These are phyloP conservation scores for Thozetella sp. DNA, from an alignment of 495 filamentous ascomycete genomes.

Conservation along the genomic window DNA sequence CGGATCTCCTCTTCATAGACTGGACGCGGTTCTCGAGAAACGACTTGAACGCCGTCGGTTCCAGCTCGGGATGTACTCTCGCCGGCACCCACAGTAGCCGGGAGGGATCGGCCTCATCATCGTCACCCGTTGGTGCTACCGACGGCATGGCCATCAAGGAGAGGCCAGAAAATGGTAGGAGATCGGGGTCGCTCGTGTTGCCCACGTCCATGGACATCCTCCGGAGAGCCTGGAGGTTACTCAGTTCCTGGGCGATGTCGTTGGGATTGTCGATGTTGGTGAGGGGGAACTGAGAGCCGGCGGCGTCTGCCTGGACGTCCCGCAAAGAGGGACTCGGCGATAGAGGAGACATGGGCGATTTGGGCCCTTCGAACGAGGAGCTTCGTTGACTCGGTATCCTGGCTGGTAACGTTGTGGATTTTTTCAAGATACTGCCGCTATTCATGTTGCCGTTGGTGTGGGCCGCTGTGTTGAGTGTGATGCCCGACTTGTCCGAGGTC, in stretches of 20 bases:
- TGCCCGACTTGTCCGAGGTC: conserved; percentile 35
- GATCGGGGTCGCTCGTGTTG: conserved; percentile 86
- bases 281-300: conserved; percentile 77
- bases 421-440: conserved; percentile 26
- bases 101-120: conserved; percentile 86
- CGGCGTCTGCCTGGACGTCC: conserved; percentile 60
- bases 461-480: conserved; percentile 3
- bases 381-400: conserved; percentile 44
- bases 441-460: conserved; percentile 7
- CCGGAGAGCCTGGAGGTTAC: conserved; percentile 91
- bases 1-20: conserved; percentile 81
- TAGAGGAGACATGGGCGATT: conserved; percentile 41
- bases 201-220: conserved; percentile 99
- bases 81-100: conserved; percentile 96
- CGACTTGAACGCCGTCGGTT: conserved; percentile 94
- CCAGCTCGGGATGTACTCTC: conserved; percentile 89
- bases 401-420: conserved; percentile 38
- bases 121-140: conserved; percentile 71
- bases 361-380: conserved; percentile 52
- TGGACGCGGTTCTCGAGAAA: conserved; percentile 93
- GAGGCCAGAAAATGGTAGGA: conserved; percentile 75
- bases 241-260: conserved; percentile 92
- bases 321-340: conserved; percentile 65
- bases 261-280: conserved; percentile 91
- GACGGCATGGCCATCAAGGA: conserved; percentile 67